Evolutionary conservation across 164 flowering plant genomes (phyloP), one percentile per base, ranked within the genome.

Genomic region (Nymphaea colorata): DNA sequence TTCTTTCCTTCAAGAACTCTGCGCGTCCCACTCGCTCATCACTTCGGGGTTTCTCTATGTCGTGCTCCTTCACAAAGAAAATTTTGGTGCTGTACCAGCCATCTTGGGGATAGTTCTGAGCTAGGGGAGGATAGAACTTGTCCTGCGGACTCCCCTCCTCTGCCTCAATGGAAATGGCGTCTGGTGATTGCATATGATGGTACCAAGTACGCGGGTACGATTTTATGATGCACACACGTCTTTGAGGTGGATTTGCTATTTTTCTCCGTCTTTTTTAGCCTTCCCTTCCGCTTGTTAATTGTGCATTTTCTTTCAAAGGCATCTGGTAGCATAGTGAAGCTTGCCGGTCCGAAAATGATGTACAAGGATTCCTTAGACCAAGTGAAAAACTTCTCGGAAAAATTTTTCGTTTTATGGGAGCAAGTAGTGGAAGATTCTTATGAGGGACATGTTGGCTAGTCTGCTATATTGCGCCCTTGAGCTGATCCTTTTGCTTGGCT

Each of bases 171-270:
- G 64, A 92, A 92, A 63, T 92, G 98, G 98, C 87, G 96, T 42
- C 66, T 90, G 80, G 78, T 87, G 65, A 80, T 90, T 62, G 79
- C 98, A 44, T 92, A 88, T 70, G 98, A 90, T 61, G 98, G 96
- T 74, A 87, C 95, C 66, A 80, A 71, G 14, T 92, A 77, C 71
- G 77, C 89, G 81, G 93, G 93, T 88, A 42, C 17, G 3, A 18
- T 55, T 41, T 59, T 36, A 4, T 12, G 16, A 42, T 36, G 25
- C 64, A 7, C 64, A 6, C 25, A n/a, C 64, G 6, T 65, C 53
- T 64, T 36, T 4, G 14, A 36, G 12, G 36, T 44, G 5, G 25
- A 62, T 43, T 42, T 4, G 6, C 67, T 41, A 4, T 55, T 42
- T 8, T 17, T 36, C 41, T 42, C 61, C 41, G 64, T n/a, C 41